These are phyloP conservation scores for Fusarium brachygibbosum DNA, from an alignment of 2,329 filamentous ascomycete genomes.

Conservation along the genomic window DNA sequence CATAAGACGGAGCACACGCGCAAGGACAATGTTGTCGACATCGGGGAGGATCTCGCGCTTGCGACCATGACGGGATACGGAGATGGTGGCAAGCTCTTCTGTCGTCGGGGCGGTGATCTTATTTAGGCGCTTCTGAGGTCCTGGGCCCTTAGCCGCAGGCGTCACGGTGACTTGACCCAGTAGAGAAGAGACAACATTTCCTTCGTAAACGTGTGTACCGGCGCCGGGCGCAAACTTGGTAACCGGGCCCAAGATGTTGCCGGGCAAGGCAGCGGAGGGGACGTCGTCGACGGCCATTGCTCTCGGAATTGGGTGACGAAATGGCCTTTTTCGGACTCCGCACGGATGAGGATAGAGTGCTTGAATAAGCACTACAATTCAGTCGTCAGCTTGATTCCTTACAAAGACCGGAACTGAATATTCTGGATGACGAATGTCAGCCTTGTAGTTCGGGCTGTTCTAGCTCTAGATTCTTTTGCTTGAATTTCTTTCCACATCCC, in stretches of 20 bases:
- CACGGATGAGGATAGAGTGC: constrained; percentile 1
- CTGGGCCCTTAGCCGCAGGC: constrained; percentile 61
- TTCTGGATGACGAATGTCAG: constrained; percentile 34
- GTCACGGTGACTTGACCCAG: constrained; percentile 76
- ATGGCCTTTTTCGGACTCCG: constrained; percentile 19
- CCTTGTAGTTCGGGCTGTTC: constrained; percentile 24
- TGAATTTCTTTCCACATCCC: constrained; percentile 35
- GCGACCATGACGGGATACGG: constrained; percentile 63
- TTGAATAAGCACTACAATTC: constrained; percentile 22
- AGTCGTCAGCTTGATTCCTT: constrained; percentile 22
- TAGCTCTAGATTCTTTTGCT: constrained; percentile 5
- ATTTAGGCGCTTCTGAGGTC: constrained; percentile 70
- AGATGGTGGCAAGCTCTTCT: constrained; percentile 66
- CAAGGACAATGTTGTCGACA: constrained; percentile 84
- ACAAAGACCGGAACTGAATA: constrained; percentile 4
- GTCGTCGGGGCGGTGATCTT: constrained; percentile 65
- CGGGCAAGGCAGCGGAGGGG: constrained; percentile 79
- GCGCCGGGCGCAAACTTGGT: constrained; percentile 78
- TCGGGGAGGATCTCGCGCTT: constrained; percentile 83
- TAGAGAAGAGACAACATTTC: constrained; percentile 84
- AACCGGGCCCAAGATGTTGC: constrained; percentile 80
- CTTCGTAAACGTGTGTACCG: constrained; percentile 85
- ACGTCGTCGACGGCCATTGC: constrained; percentile 53
- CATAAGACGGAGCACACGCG: constrained; percentile 86
- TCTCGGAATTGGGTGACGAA: constrained; percentile 5